Evolutionary conservation across 768 basidiomycete species (phyloP), one percentile per base, ranked within the genome.

Genomic region (Suillus bovinus): DNA sequence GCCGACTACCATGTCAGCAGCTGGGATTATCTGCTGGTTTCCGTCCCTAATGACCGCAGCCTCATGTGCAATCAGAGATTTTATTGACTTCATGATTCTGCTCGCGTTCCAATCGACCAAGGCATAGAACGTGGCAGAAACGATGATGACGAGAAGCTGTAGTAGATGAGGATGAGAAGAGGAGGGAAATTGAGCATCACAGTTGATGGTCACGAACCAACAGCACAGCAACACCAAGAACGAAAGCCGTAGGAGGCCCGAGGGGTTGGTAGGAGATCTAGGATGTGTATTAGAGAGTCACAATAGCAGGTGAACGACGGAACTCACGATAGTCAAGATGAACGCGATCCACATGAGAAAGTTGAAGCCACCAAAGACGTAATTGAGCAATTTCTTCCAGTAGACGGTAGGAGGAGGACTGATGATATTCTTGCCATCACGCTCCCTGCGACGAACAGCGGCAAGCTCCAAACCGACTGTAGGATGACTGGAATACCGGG

Each of bases 141-240:
- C 87, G 81, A 44, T 17, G 20, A 86, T 79, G 42, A 89, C 83
- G 49, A 86, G 77, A 41, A 87, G 83, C 61, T 86, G 84, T 38
- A 86, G 82, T 0, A 88, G 86, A 2, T 90, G 81, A 70, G 90
- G n/a, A n/a, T n/a, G n/a, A n/a, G n/a, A n/a, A n/a, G n/a, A 86
- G 54, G 9, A 14, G 11, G 11, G 4, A 36, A 4, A 24, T 6
- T 6, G 24, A 60, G 24, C 2, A 41, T 17, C 4, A 22, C 24
- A 9, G 24, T 34, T 10, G 34, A 56, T 36, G 22, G 13, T 31
- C 29, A 41, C 61, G 27, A 33, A 61, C 61, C 57, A 61, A 27
- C 17, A 53, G 20, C 14, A 52, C 20, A 2, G 42, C 22, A 38
- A 88, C 77, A 9, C 85, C 87, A 29, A 89, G 78, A 67, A 88